Evolutionary conservation across 768 basidiomycete species (phyloP), one percentile per base, ranked within the genome.

Genomic region (Termitomyces titanicus): DNA sequence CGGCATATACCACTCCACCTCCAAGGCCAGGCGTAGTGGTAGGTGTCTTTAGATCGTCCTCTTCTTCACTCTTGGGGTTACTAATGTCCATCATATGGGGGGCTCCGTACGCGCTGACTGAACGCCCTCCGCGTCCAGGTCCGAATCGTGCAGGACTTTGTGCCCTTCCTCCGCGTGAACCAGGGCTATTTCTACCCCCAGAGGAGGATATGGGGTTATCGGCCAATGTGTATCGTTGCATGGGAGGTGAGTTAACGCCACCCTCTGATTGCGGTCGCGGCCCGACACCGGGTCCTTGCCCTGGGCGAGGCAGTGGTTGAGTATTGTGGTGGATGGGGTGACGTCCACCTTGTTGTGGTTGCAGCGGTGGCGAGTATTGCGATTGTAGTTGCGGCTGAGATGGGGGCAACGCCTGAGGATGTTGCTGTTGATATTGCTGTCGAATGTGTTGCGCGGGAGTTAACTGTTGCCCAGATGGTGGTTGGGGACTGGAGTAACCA

Each of bases 161-260:
- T 29, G 54, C n/a, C 25, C 58, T 56, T 48, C 54, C 56, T 38
- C 59, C 55, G 17, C 61, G 63, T 13, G 58, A 47, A 13, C 63
- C 61, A 22, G 56, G 60, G 34, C 64, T 63, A 17, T 61, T 45
- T 25, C 59, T 57, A 37, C 27, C 56, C 18, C 56, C 63, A 44
- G 56, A 25, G 27, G 58, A 39, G 3, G 65, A 63, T 2, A 56
- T 51, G 61, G 63, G 25, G 68, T 74, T 70, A 62, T 82, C 81
- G 4, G 70, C 67, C 5, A 82, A 70, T 5, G 77, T 77, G 63
- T 82, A 82, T 17, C 81, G 72, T 35, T 80, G 70, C 31, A 73
- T 68, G 42, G 66, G 63, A 3, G 72, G 65, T 58, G 27, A 15
- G 45, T 74, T 72, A 44, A 70, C 51, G 25, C 24, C 48, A 37